Percentiles rank a stretch among this genome's conserved stretches.
Conservation (phyloP, 768 basidiomycete species). For the Mycena rosella region DNA sequence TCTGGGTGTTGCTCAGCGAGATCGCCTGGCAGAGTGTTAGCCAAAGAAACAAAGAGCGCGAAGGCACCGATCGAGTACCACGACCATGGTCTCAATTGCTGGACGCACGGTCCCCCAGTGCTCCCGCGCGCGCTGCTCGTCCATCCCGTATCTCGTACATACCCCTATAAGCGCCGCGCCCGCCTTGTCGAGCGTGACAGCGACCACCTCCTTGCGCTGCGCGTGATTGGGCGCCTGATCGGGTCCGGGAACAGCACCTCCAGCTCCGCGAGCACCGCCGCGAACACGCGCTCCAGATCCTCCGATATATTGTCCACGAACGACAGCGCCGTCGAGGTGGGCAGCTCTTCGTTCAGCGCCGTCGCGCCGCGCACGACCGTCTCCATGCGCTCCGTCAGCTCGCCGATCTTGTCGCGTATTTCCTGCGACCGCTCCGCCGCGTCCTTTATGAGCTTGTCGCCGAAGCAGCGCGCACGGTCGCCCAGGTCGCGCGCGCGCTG, state of each 20-base stretch:
- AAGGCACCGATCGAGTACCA: conserved; percentile 41
- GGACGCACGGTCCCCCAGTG: conserved; percentile 43
- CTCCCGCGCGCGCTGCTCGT: conserved; percentile 39
- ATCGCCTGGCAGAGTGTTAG: conserved; percentile 44
- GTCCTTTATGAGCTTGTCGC: conserved; percentile 36
- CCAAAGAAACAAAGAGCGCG: neutral
- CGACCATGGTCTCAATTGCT: conserved; percentile 38
- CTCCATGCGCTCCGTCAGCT: conserved; percentile 39
- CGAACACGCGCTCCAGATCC: conserved; percentile 40
- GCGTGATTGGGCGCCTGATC: conserved; percentile 47
- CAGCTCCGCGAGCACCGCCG: conserved; percentile 42
- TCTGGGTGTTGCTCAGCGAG: conserved; percentile 52
- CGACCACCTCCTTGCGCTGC: conserved; percentile 39
- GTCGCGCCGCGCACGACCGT: conserved; percentile 37
- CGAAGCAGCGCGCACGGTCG: conserved; percentile 31
- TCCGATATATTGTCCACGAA: conserved; percentile 30
- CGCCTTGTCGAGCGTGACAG: conserved; percentile 39
- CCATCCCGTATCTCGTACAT: conserved; percentile 38
- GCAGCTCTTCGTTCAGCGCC: conserved; percentile 29
- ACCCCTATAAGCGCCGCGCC: conserved; percentile 44
- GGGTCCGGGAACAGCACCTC: conserved; percentile 43
- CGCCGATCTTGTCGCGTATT: conserved; percentile 36
- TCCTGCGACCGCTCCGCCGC: conserved; percentile 28
- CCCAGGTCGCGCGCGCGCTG: conserved; percentile 24
- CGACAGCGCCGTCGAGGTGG: conserved; percentile 1